Evolutionary conservation across 176 grass and related monocot genomes (phyloP).

Genomic region (Urochloa ruziziensis): DNA sequence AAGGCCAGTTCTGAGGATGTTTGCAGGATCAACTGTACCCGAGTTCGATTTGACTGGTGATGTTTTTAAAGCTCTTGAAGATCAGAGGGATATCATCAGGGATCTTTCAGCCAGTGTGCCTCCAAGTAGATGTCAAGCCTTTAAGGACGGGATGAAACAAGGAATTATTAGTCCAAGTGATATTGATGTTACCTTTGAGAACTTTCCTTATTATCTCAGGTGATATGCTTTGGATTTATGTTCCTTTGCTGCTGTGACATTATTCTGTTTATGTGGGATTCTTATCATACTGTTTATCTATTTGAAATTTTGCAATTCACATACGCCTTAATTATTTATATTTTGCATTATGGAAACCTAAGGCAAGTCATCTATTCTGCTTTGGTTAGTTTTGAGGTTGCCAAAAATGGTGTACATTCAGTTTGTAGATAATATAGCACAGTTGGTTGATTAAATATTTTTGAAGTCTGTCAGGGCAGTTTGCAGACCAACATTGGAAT

Average conservation of each 20-base stretch:
- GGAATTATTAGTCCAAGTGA: conserved; percentile 79
- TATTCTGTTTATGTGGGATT: conserved; percentile 9
- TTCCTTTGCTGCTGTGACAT: conserved; percentile 20
- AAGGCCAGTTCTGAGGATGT: conserved; percentile 72
- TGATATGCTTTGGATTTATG: conserved; percentile 44
- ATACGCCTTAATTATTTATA: conserved; percentile 5
- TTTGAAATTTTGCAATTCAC: conserved; percentile 21
- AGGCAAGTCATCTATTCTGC: not conserved
- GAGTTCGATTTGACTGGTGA: conserved; percentile 86
- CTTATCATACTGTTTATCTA: not conserved
- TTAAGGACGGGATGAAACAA: conserved; percentile 89
- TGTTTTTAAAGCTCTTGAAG: conserved; percentile 80
- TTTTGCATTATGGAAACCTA: conserved; percentile 13
- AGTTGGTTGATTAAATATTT: not conserved
- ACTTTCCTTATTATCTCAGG: conserved; percentile 98
- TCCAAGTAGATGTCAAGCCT: conserved; percentile 72
- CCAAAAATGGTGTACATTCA: not conserved
- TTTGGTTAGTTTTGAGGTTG: conserved; percentile 20
- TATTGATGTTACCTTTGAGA: conserved; percentile 85
- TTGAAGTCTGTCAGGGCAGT: not conserved
- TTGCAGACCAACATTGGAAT: conserved; percentile 9
- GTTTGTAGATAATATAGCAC: conserved; percentile 1
- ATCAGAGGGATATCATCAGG: conserved; percentile 72
- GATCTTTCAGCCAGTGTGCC: conserved; percentile 62
- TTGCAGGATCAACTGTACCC: conserved; percentile 59